A percentile compares a stretch with the other conserved stretches of the same genome.
phyloP scores from a whole-genome alignment of 345 rosid genomes.

The Hypericum perforatum region DNA sequence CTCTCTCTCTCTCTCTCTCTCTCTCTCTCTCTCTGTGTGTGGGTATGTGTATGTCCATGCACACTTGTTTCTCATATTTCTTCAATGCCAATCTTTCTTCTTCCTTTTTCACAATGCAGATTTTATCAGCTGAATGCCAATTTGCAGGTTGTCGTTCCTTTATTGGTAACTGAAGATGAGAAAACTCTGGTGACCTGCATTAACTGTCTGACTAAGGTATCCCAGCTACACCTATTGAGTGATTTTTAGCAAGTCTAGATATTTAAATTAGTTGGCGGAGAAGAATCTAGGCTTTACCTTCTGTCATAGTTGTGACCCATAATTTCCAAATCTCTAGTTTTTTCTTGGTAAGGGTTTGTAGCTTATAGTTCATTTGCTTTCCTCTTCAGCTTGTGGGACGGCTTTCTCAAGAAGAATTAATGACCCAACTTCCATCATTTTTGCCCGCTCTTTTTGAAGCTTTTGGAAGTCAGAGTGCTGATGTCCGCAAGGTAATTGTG shows the following conservation, averaged over 20 bases:
- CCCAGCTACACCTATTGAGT: background rate
- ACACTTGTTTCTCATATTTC: no score
- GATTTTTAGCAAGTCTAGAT: no score
- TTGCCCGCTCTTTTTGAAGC: slow-evolving; percentile 96
- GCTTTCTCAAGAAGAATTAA: slow-evolving; percentile 81
- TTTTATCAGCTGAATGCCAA: background rate
- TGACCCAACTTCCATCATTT: slow-evolving; percentile 72
- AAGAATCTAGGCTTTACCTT: no score
- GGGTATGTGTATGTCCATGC: no score
- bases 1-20: background rate
- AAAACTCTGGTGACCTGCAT: slow-evolving; percentile 84
- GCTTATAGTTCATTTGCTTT: no score
- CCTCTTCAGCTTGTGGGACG: slow-evolving; percentile 77
- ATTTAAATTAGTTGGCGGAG: no score
- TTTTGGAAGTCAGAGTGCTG: slow-evolving; percentile 93
- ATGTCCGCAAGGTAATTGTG: slow-evolving; percentile 77
- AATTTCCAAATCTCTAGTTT: background rate
- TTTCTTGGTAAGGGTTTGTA: no score
- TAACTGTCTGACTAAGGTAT: slow-evolving; percentile 93
- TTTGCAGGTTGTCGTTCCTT: slow-evolving; percentile 73
- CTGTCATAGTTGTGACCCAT: no score
- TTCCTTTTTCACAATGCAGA: background rate
- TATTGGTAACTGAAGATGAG: slow-evolving; percentile 87
- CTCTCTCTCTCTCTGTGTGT: slow-evolving; percentile 9
- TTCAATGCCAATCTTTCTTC: no score